These are phyloP conservation scores for Diplocarpon mali DNA, from an alignment of 2,329 filamentous ascomycete species.

Conservation along the genomic window DNA sequence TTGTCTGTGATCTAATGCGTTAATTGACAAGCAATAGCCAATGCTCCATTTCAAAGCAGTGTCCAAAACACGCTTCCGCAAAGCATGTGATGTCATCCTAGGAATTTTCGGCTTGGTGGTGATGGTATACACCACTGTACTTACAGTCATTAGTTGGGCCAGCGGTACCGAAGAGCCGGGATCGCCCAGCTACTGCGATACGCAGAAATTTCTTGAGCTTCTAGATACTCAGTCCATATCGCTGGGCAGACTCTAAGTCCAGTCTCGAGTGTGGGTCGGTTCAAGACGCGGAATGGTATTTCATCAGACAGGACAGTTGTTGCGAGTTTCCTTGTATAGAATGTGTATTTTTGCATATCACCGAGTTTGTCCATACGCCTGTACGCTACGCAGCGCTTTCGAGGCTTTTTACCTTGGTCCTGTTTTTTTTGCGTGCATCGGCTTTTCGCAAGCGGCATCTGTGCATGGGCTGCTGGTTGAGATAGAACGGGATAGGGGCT, in stretches of 20 bases:
- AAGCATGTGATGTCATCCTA: conserved; percentile 60
- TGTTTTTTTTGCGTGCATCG: not conserved
- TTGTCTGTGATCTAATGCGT: too few relatives aligned
- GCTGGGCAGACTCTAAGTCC: not conserved
- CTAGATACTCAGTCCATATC: not conserved
- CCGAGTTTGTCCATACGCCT: conserved; percentile 1
- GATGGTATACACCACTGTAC: conserved; percentile 82
- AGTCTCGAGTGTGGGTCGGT: not conserved
- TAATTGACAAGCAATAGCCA: conserved; percentile 43
- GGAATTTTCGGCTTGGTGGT: conserved; percentile 74
- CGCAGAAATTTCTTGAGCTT: conserved; percentile 10
- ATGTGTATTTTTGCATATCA: conserved; percentile 6
- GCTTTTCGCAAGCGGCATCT: not conserved
- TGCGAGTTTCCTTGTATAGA: not conserved
- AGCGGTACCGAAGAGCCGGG: conserved; percentile 38
- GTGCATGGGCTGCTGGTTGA: not conserved
- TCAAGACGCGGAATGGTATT: not conserved
- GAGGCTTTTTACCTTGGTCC: too few relatives aligned
- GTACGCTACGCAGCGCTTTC: not conserved
- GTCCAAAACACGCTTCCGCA: conserved; percentile 56
- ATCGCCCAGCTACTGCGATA: conserved; percentile 53
- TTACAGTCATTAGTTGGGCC: conserved; percentile 84
- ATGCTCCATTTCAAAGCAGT: conserved; percentile 80
- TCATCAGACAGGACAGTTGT: not conserved
- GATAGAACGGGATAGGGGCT: not conserved